phyloP scores from a whole-genome alignment of 2,329 filamentous ascomycete species.

The Furcasterigmium furcatum region DNA sequence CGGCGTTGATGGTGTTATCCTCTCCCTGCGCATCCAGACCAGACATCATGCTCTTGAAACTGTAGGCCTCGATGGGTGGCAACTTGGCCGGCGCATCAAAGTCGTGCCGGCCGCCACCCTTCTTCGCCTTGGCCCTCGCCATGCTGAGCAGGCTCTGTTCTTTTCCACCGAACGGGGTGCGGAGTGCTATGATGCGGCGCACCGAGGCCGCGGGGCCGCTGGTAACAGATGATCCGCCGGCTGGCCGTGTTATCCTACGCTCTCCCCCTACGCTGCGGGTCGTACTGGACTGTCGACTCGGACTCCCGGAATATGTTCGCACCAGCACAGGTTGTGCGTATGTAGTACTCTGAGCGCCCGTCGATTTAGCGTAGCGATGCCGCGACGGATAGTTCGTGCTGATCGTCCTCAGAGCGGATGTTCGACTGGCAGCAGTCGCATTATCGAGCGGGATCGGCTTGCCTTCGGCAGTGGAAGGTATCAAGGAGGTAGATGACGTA shows the following conservation, averaged over 20 bases:
- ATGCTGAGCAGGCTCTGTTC: conserved; percentile 13
- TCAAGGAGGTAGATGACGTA: conserved; percentile 49
- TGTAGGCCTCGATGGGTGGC: conserved; percentile 61
- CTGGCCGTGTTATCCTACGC: conserved; percentile 5
- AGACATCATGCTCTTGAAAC: conserved; percentile 62
- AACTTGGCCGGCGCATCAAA: conserved; percentile 37
- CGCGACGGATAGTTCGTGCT: conserved; percentile 55
- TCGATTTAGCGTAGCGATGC: conserved; percentile 54
- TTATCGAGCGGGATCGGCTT: conserved; percentile 54
- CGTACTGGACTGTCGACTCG: conserved; percentile 25
- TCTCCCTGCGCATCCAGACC: conserved; percentile 43
- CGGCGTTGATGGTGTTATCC: conserved; percentile 47
- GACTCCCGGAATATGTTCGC: conserved; percentile 55
- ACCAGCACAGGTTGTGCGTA: conserved; percentile 66
- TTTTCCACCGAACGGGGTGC: not conserved
- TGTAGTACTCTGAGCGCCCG: conserved; percentile 53
- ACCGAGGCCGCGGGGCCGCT: conserved; percentile 14
- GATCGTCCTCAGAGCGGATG: conserved; percentile 57
- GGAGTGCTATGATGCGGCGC: conserved; percentile 12
- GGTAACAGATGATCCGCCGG: conserved; percentile 10
- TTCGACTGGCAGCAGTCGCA: conserved; percentile 52
- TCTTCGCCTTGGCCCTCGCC: conserved; percentile 5
- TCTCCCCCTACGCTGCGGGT: conserved; percentile 14
- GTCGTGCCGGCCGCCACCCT: not conserved
- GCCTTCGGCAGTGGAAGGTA: conserved; percentile 52